Base-by-base conservation (phyloP, 2,329 filamentous ascomycete genomes). In the Penicillium sp. region DNA sequence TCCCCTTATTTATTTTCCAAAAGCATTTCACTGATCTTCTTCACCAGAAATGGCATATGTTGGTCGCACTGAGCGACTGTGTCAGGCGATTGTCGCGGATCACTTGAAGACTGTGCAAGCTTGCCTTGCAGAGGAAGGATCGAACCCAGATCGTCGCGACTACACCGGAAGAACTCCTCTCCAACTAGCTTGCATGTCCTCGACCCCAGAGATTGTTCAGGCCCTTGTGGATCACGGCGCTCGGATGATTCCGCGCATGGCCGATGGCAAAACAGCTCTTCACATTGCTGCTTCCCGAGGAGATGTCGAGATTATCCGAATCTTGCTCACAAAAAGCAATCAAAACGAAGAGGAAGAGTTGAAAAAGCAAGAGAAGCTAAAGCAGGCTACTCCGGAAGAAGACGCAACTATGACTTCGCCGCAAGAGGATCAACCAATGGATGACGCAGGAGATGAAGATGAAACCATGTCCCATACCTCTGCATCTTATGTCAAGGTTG, bases 221-320 rank as follows among this genome's bases (percentile, higher is more conserved):
- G 82, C 78, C 45, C 79, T 96, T 1, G 84, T 95, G 24, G 82
- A 92, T 57, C 79, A 85, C 54, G 89, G 88, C 2, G 87, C 90
- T 32, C 84, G 90, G 14, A 75, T 96, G 22, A 83, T 91, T 22
- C 82, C 90, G 47, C 84, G 91, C 47, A 71, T 95, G 38, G 89
- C 88, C 0, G 91, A 94, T 70, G 91, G 91, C 3, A 83, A 85
- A 61, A 95, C 90, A 2, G 88, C 91, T 8, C 79, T 96, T n/a
- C 91, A 96, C 71, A 77, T 95, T 29, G 91, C 91, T 16, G 89
- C 90, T 16, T 82, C 85, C 43, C 82, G 87, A 21, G 91, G 91
- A 0, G 76, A 85, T 59, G 68, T 76, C 1, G 84, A 87, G 16
- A 92, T 94, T 58, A 81, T 94, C 60, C 86, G 82, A 57, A 83